Conservation (phyloP, 331 rosid genomes). For the Prunus yedoensis region DNA sequence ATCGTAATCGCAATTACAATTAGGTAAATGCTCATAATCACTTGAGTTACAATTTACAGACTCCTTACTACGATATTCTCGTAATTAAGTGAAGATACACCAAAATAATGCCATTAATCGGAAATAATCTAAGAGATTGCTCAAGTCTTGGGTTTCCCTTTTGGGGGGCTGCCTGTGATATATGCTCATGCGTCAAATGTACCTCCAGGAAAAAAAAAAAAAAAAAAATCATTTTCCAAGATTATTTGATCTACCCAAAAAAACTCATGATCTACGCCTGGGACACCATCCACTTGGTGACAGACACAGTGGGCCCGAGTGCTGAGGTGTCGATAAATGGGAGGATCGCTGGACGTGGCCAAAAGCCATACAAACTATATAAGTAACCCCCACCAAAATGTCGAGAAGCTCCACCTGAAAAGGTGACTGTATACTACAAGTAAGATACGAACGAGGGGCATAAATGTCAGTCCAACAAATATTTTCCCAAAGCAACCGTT, state of each 20-base stretch:
- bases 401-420: neutral
- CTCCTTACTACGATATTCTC: no score
- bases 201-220: no score
- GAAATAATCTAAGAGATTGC: no score
- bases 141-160: no score
- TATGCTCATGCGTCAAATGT: no score
- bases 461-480: conserved; percentile 13
- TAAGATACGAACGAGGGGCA: neutral
- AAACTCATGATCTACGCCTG: neutral
- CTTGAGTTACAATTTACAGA: no score
- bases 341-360: conserved; percentile 49
- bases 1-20: no score
- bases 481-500: conserved; percentile 16
- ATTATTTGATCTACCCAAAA: no score
- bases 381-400: neutral
- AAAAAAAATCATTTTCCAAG: neutral
- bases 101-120: no score
- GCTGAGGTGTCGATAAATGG: conserved; percentile 47
- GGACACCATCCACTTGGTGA: neutral
- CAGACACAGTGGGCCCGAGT: neutral
- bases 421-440: neutral
- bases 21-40: no score
- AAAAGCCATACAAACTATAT: neutral
- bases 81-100: no score
- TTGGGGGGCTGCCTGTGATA: no score